phyloP scores from a whole-genome alignment of 306 rosid species.

The Senna tora region DNA sequence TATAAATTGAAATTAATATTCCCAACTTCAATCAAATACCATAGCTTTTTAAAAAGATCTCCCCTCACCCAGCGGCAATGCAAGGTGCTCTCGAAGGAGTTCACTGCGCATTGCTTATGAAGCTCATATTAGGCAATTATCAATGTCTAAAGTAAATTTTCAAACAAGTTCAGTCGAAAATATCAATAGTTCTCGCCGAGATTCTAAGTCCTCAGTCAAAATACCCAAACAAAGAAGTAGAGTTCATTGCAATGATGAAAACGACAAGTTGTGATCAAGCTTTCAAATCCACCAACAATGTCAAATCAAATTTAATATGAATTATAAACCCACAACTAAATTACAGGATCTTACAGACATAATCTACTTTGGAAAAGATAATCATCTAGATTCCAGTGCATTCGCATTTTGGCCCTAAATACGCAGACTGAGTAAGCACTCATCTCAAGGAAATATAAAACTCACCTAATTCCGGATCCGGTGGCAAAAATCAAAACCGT shows the following conservation, averaged over 20 bases:
- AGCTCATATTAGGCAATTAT: neutral
- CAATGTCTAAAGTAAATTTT: too few relatives aligned
- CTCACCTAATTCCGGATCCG: constrained; percentile 93
- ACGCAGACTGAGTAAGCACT: neutral
- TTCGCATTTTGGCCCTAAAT: neutral
- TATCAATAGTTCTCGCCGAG: neutral
- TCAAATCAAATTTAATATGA: neutral
- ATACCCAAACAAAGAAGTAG: neutral
- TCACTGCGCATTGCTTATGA: neutral
- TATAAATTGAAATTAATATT: neutral
- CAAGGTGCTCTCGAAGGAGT: neutral
- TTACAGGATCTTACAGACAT: neutral
- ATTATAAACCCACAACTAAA: constrained; percentile 2
- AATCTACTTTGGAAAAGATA: neutral
- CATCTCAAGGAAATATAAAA: neutral
- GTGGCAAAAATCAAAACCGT: constrained; percentile 81
- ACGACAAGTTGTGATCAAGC: neutral
- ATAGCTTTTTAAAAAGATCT: neutral
- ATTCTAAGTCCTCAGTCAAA: neutral
- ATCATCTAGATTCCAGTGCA: too few relatives aligned
- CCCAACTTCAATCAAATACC: neutral
- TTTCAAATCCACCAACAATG: neutral
- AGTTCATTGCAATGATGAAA: neutral
- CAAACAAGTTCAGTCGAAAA: neutral
- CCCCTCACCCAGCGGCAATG: neutral